phyloP scores from a whole-genome alignment of 306 rosid species.

The Vicia villosa region DNA sequence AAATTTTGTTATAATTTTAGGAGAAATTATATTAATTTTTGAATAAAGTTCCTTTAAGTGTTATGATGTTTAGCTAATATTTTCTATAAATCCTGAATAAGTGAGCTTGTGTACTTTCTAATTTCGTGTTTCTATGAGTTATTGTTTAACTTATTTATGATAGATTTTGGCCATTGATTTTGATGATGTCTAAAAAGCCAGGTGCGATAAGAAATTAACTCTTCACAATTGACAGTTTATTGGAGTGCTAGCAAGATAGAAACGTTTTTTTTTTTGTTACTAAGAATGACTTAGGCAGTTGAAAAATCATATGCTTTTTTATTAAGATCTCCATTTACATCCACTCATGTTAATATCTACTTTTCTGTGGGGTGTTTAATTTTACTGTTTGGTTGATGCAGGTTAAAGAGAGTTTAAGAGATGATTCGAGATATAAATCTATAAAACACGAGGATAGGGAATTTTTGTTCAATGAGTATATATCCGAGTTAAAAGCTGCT shows the following conservation, averaged over 20 bases:
- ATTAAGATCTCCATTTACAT: background rate
- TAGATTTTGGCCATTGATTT: constrained; percentile 6
- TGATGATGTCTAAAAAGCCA: constrained; percentile 20
- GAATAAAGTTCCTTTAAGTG: background rate
- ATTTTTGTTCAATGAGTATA: constrained; percentile 67
- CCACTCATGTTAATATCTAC: constrained; percentile 13
- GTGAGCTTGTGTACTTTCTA: background rate
- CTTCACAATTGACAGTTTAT: constrained; percentile 24
- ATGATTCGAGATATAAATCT: constrained; percentile 82
- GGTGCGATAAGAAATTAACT: background rate
- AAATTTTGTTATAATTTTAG: background rate
- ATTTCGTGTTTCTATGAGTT: constrained; percentile 9
- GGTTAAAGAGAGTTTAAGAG: constrained; percentile 85
- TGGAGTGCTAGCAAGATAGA: background rate
- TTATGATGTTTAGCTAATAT: background rate
- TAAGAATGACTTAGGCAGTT: constrained; percentile 10
- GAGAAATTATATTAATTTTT: background rate
- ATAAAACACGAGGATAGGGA: constrained; percentile 91
- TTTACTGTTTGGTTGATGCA: constrained; percentile 48
- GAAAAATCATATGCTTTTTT: constrained; percentile 15
- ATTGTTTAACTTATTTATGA: constrained; percentile 2
- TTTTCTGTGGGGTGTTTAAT: background rate
- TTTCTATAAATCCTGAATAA: constrained; percentile 9
- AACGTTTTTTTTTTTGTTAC: background rate
- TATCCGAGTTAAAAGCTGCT: constrained; percentile 78